Base-by-base conservation (phyloP, 805 yeast genomes). In the Kregervanrija delftensis region DNA sequence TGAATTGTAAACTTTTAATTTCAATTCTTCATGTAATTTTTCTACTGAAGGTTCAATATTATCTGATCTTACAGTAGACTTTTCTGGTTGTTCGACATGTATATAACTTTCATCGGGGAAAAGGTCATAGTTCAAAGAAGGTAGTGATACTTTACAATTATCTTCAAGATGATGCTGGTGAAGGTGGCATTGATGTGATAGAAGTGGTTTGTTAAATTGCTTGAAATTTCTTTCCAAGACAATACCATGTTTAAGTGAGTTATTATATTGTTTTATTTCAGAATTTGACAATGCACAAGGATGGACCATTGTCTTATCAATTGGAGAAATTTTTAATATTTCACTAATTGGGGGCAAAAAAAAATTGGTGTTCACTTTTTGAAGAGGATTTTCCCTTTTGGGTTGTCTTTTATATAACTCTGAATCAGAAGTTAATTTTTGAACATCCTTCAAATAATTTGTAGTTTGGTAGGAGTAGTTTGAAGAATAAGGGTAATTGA, bases 401-500 rank as follows among this genome's bases (percentile, higher is more conserved):
- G 51, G 49, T 45, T 68, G 61, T 5, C 4, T 13, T 14, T 17
- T 15, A 28, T 77, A 76, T 48, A 72, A 63, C 48, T 72, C 74
- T 46, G 76, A 62, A 46, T 72, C 68, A 46, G 71, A 73, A 5
- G 77, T 76, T 49, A 72, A 72, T 48, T 61, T 56, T 43, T 72
- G 72, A 39, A 74, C 72, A 55, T 76, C 80, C 35, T 64, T 66
- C 55, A 74, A 58, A 51, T 74, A 75, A 2, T 79, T 74, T 41
- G 67, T 55, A 45, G 67, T 64, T 55, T 74, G 69, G 53, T 74
- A 74, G 13, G 76, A 69, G 55, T 75, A 74, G 52, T 75, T 74
- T 22, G 73, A 70, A 50, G 74, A 75, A 57, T 71, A 76, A 4
- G 81, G 81, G 54, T 73, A 76, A 55, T 74, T 71, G 8, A 61